Percentiles rank a stretch among this genome's conserved stretches.
Evolutionary conservation across 805 yeast species (phyloP).

Genomic region (Candida glaebosa): DNA sequence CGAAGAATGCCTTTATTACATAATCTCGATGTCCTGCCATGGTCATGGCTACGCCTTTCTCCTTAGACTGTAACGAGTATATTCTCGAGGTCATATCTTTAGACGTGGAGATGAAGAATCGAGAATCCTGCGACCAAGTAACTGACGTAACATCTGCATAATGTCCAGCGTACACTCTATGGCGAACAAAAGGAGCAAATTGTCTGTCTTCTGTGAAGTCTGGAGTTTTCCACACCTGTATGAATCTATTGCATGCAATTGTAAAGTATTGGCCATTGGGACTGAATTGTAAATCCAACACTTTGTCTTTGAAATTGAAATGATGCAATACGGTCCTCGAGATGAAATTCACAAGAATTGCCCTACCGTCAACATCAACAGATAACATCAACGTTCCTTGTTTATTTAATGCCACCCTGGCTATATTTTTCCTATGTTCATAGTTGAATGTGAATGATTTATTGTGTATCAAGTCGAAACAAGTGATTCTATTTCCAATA

Average conservation of each 20-base stretch:
- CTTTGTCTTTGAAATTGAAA: conserved; percentile 84
- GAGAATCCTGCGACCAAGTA: conserved; percentile 87
- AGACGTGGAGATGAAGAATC: conserved; percentile 81
- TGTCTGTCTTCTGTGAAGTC: conserved; percentile 76
- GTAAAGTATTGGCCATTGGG: conserved; percentile 90
- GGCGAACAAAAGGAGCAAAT: conserved; percentile 93
- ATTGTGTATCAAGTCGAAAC: conserved; percentile 81
- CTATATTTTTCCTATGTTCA: conserved; percentile 85
- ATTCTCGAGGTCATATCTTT: conserved; percentile 88
- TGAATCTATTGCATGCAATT: conserved; percentile 71
- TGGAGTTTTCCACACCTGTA: conserved; percentile 95
- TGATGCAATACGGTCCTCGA: conserved; percentile 87
- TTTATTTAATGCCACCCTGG: conserved; percentile 74
- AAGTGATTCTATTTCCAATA: conserved; percentile 89
- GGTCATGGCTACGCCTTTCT: conserved; percentile 72
- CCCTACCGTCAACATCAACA: conserved; percentile 90
- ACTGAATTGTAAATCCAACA: conserved; percentile 72
- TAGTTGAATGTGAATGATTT: conserved; percentile 86
- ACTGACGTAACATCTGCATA: conserved; percentile 74
- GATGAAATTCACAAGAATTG: conserved; percentile 81
- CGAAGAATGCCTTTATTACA: conserved; percentile 83
- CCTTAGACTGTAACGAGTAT: conserved; percentile 68
- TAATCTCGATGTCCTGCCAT: conserved; percentile 91
- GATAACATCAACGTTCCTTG: conserved; percentile 78
- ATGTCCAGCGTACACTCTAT: conserved; percentile 90